These are phyloP conservation scores for Pleoardoris graminearum DNA, from an alignment of 2,329 filamentous ascomycete species.

Conservation along the genomic window DNA sequence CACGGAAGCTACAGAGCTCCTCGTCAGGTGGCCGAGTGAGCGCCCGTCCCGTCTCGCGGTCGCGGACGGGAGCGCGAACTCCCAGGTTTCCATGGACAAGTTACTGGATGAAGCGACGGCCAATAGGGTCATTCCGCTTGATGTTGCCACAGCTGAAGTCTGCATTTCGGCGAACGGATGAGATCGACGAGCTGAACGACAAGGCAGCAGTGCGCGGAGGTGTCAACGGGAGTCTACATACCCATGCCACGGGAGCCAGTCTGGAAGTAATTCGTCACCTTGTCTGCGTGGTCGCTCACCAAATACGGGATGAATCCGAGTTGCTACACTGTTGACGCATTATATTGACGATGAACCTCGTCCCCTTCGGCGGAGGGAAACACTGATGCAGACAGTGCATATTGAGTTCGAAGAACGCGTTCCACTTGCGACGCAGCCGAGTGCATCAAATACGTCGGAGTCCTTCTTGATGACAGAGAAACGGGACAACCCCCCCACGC, in stretches of 20 bases:
- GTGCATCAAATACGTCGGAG: constrained; percentile 49
- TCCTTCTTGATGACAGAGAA: constrained; percentile 57
- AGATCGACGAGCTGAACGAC: constrained; percentile 25
- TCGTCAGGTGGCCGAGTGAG: constrained; percentile 44
- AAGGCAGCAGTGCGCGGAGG: background rate
- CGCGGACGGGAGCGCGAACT: constrained; percentile 48
- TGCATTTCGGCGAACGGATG: constrained; percentile 44
- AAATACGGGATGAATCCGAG: constrained; percentile 47
- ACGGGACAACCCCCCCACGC: constrained; percentile 56
- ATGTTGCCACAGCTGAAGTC: constrained; percentile 49
- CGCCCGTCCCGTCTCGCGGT: constrained; percentile 46
- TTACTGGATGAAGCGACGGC: constrained; percentile 51
- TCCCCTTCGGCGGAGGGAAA: constrained; percentile 54
- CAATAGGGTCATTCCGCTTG: constrained; percentile 48
- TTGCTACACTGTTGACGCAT: constrained; percentile 46
- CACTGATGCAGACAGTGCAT: constrained; percentile 52
- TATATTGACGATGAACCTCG: constrained; percentile 46
- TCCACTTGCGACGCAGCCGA: constrained; percentile 56
- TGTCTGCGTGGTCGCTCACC: constrained; percentile 38
- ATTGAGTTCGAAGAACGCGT: constrained; percentile 56
- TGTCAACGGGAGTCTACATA: background rate
- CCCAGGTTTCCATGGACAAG: constrained; percentile 44
- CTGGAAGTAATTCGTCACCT: constrained; percentile 37
- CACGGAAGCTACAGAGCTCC: constrained; percentile 46
- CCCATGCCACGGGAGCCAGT: constrained; percentile 38